phyloP scores from a whole-genome alignment of 345 rosid species.

The Lepidium aucheri region DNA sequence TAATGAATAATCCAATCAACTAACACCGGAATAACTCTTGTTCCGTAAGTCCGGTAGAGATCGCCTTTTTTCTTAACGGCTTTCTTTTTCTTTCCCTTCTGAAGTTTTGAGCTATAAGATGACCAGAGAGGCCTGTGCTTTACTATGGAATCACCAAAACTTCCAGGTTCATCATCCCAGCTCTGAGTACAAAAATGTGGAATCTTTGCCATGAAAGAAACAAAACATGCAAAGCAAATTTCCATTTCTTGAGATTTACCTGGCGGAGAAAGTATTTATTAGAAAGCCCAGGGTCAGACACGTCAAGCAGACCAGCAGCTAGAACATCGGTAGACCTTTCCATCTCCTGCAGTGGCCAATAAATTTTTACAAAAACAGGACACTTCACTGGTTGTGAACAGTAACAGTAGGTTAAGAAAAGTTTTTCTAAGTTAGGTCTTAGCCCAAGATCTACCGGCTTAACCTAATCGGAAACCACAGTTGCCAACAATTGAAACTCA shows the following conservation, averaged over 20 bases:
- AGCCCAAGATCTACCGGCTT: constrained; percentile 4
- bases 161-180: constrained; percentile 76
- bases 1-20: constrained; percentile 16
- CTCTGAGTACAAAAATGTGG: constrained; percentile 40
- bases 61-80: constrained; percentile 58
- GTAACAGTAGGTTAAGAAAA: neutral
- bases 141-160: constrained; percentile 66
- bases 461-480: neutral
- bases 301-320: constrained; percentile 95
- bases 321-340: constrained; percentile 94
- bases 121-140: constrained; percentile 98
- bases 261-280: constrained; percentile 84
- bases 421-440: neutral
- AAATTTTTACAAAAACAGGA: neutral
- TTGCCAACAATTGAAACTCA: constrained; percentile 26
- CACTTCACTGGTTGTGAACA: constrained; percentile 7
- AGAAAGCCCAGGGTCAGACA: constrained; percentile 93
- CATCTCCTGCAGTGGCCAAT: constrained; percentile 67
- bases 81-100: constrained; percentile 56
- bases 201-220: neutral
- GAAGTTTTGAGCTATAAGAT: constrained; percentile 41
- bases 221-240: neutral
- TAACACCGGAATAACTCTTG: constrained; percentile 98
- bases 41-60: constrained; percentile 81
- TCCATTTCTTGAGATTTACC: constrained; percentile 33